These are phyloP conservation scores for Tolypocladium amazonense DNA, from an alignment of 2,329 filamentous ascomycete genomes.

Conservation along the genomic window DNA sequence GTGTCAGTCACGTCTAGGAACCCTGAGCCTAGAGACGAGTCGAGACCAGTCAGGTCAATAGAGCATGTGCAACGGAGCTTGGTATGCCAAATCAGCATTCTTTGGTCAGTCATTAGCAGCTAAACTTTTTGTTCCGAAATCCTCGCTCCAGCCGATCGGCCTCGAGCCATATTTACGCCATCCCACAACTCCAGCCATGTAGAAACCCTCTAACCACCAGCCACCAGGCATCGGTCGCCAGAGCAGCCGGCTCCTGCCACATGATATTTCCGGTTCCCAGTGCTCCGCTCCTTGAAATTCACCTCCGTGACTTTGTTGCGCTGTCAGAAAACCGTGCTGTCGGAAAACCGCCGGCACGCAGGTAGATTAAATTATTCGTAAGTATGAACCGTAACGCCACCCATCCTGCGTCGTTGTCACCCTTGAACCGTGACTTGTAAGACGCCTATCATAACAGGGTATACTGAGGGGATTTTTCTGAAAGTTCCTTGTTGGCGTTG, in stretches of 20 bases:
- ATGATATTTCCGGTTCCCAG: conserved; percentile 2
- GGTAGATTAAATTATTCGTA: neutral
- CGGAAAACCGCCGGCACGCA: neutral
- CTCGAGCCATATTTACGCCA: neutral
- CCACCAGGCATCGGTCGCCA: neutral
- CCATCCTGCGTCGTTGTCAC: neutral
- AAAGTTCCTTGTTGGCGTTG: neutral
- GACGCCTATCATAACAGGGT: neutral
- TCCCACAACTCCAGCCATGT: conserved; percentile 1
- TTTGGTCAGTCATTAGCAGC: neutral
- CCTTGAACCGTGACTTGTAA: neutral
- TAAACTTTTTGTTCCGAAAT: neutral
- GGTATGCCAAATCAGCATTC: neutral
- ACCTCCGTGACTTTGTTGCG: neutral
- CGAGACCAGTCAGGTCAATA: neutral
- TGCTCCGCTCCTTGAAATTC: neutral
- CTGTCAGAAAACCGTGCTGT: neutral
- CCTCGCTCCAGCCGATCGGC: neutral
- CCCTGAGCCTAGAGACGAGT: neutral
- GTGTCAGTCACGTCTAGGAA: neutral
- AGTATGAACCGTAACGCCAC: neutral
- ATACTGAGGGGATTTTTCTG: neutral
- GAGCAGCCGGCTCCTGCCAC: neutral
- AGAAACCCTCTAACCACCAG: neutral
- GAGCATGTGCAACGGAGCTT: neutral